These are phyloP conservation scores for Candida albicans DNA, from an alignment of 1,139 yeast species.

Conservation along the genomic window DNA sequence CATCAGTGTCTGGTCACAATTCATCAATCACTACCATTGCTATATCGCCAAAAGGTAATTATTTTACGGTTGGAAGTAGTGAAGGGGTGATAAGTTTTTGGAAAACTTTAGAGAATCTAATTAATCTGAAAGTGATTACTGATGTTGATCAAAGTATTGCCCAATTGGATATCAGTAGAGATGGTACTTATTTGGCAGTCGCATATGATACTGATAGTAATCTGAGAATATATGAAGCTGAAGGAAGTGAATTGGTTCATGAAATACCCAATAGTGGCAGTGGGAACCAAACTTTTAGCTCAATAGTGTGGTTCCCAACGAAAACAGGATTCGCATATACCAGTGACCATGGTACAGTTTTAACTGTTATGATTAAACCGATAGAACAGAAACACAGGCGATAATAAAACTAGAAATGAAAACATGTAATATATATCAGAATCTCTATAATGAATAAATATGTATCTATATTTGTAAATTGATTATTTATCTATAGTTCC, in stretches of 20 bases:
- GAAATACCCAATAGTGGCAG: slow-evolving; percentile 39
- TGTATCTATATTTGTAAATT: neutral
- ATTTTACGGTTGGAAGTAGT: slow-evolving; percentile 59
- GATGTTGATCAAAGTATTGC: slow-evolving; percentile 52
- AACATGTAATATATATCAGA: no score
- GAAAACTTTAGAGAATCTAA: slow-evolving; percentile 45
- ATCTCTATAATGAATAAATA: neutral
- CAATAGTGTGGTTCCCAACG: slow-evolving; percentile 44
- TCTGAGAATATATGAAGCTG: slow-evolving; percentile 40
- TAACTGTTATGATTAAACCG: slow-evolving; percentile 24
- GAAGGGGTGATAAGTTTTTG: slow-evolving; percentile 72
- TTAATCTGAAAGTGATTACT: slow-evolving; percentile 43
- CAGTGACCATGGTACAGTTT: slow-evolving; percentile 35
- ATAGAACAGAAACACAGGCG: slow-evolving; percentile 4
- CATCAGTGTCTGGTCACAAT: slow-evolving; percentile 46
- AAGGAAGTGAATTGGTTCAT: slow-evolving; percentile 28
- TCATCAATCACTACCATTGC: slow-evolving; percentile 51
- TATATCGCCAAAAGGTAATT: slow-evolving; percentile 60
- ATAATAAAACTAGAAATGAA: no score
- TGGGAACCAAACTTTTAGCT: slow-evolving; percentile 36
- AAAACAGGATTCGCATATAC: slow-evolving; percentile 36
- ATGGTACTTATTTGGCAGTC: slow-evolving; percentile 47
- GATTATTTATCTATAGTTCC: slow-evolving; percentile 19
- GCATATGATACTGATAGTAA: slow-evolving; percentile 44
- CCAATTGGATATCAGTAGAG: slow-evolving; percentile 42